Conservation (phyloP, 345 rosid species). For the Mercurialis annua region DNA sequence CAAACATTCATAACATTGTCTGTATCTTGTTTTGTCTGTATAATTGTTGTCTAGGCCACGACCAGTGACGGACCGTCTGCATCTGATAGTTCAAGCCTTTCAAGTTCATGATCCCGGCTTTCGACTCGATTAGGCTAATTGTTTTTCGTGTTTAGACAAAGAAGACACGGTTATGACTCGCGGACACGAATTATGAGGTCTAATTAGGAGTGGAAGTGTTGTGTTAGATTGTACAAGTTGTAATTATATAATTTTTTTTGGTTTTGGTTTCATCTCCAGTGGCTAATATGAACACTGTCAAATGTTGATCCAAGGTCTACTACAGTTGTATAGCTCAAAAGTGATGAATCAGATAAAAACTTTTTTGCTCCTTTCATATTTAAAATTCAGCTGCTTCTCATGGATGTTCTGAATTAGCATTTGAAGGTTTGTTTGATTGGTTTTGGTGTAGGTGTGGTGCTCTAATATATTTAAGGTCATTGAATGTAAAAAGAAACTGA, state of each 20-base stretch:
- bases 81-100: slow-evolving; percentile 32
- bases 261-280: neutral
- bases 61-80: slow-evolving; percentile 34
- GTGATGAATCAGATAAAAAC: neutral
- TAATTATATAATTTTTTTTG: neutral
- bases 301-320: neutral
- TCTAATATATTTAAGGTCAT: neutral
- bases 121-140: no score
- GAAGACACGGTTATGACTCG: neutral
- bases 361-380: neutral
- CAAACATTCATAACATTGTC: neutral
- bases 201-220: neutral
- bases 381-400: neutral
- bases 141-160: no score
- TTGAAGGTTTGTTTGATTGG: neutral
- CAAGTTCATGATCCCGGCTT: slow-evolving; percentile 38
- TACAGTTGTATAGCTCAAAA: neutral
- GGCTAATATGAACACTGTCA: neutral
- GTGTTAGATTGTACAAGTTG: neutral
- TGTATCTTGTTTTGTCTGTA: neutral
- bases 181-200: neutral
- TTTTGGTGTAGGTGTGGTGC: neutral
- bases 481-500: neutral
- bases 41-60: slow-evolving; percentile 35
- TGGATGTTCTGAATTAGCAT: neutral